A percentile compares a stretch with the other conserved stretches of the same genome.
These are phyloP conservation scores for Dactylellina drechsleri DNA, from an alignment of 2,329 filamentous ascomycete genomes.

Conservation along the genomic window DNA sequence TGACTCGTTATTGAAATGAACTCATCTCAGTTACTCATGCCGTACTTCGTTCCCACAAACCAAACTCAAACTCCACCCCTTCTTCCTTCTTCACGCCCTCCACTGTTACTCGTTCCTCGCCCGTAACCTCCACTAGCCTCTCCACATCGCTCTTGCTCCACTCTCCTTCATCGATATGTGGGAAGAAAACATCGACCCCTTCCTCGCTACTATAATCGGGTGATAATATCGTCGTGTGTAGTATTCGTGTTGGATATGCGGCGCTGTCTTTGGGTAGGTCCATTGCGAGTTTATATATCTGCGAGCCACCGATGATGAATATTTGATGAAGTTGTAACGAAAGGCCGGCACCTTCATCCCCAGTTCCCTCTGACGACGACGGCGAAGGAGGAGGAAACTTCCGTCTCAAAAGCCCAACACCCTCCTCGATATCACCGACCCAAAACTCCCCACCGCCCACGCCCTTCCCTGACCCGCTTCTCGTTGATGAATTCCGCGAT, in stretches of 20 bases:
- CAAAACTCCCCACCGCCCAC: conserved; percentile 31
- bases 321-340: conserved; percentile 67
- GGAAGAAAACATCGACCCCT: conserved; percentile 73
- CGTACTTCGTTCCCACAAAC: conserved; percentile 73
- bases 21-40: conserved; percentile 1
- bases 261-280: conserved; percentile 63
- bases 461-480: conserved; percentile 53
- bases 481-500: conserved; percentile 64
- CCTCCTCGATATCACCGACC: conserved; percentile 33
- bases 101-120: conserved; percentile 68
- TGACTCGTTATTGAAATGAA: background rate
- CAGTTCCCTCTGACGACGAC: background rate
- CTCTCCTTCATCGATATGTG: conserved; percentile 65
- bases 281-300: conserved; percentile 82
- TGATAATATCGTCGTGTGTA: conserved; percentile 76
- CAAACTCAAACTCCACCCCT: conserved; percentile 74
- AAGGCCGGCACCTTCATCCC: conserved; percentile 54
- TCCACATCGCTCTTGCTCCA: conserved; percentile 69
- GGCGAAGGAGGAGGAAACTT: conserved; percentile 64
- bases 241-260: conserved; percentile 64
- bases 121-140: conserved; percentile 72
- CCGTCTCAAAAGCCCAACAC: conserved; percentile 62
- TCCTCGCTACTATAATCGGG: conserved; percentile 70
- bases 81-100: conserved; percentile 71
- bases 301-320: conserved; percentile 89